Percentiles rank a stretch among this genome's conserved stretches.
Conservation (phyloP, 208 protist species). For the Crithidia fasciculata region DNA sequence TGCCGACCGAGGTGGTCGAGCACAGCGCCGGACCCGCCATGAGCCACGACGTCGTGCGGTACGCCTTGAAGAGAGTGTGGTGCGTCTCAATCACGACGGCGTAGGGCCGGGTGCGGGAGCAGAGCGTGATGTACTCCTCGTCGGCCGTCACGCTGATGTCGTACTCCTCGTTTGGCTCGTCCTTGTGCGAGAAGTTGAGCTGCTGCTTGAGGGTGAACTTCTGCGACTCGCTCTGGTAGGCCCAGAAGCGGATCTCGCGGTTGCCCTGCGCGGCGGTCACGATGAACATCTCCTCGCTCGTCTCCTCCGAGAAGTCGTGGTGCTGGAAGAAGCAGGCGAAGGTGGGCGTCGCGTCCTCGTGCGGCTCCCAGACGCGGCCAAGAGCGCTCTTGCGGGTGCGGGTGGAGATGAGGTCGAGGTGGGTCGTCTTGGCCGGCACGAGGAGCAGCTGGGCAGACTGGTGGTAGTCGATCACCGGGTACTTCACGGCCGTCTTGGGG, state of each 20-base stretch:
- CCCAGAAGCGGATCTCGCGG: conserved; percentile 86
- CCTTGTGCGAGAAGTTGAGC: conserved; percentile 61
- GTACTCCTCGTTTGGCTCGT: conserved; percentile 48
- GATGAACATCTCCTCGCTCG: conserved; percentile 55
- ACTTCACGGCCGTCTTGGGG: conserved; percentile 65
- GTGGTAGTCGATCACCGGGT: conserved; percentile 75
- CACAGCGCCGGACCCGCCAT: conserved; percentile 61
- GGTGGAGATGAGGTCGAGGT: conserved; percentile 78
- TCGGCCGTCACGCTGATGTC: conserved; percentile 73
- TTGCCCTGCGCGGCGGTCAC: conserved; percentile 83
- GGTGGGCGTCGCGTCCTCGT: conserved; percentile 70
- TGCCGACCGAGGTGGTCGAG: conserved; percentile 76
- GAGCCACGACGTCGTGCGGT: conserved; percentile 86
- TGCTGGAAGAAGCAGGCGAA: conserved; percentile 85
- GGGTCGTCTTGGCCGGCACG: conserved; percentile 70
- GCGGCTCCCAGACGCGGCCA: conserved; percentile 84
- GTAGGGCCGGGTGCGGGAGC: conserved; percentile 55
- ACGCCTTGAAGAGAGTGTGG: conserved; percentile 72
- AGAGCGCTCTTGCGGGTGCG: conserved; percentile 66
- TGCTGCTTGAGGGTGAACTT: conserved; percentile 87
- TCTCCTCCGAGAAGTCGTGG: conserved; percentile 60
- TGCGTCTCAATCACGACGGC: conserved; percentile 85
- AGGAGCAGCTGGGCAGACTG: conserved; percentile 61
- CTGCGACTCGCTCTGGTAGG: conserved; percentile 65
- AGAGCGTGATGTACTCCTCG: conserved; percentile 91